A percentile compares a stretch with the other conserved stretches of the same genome.
Conservation (phyloP, 257 asterid species). For the Lavandula angustifolia region DNA sequence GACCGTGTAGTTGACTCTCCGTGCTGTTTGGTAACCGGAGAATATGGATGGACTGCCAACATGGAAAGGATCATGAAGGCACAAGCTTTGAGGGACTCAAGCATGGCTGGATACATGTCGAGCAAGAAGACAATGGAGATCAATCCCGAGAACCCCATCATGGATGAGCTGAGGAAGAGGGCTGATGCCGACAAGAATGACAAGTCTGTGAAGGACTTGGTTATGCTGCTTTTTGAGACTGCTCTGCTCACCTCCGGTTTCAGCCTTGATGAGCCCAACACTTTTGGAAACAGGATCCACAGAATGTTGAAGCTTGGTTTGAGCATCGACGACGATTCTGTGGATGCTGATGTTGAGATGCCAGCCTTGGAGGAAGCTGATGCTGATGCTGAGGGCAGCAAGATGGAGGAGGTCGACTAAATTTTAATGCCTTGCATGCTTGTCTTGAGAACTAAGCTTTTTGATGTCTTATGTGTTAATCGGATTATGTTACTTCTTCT, state of each 20-base stretch:
- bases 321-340: conserved; percentile 62
- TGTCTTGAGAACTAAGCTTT: too few relatives aligned
- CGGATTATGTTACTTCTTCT: neutral
- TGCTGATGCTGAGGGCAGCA: conserved; percentile 63
- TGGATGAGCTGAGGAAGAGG: conserved; percentile 76
- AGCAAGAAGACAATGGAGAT: conserved; percentile 77
- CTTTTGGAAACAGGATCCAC: conserved; percentile 70
- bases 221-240: conserved; percentile 61
- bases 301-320: conserved; percentile 75
- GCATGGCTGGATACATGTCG: conserved; percentile 76
- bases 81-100: conserved; percentile 63
- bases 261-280: conserved; percentile 73
- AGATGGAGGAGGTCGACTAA: conserved; percentile 74
- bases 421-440: neutral
- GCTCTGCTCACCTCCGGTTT: conserved; percentile 64
- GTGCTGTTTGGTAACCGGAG: conserved; percentile 68
- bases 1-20: conserved; percentile 71
- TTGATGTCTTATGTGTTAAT: too few relatives aligned
- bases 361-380: conserved; percentile 66
- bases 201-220: conserved; percentile 70
- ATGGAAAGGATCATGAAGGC: conserved; percentile 78
- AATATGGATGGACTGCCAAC: conserved; percentile 70
- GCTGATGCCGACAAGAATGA: conserved; percentile 75
- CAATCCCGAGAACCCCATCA: conserved; percentile 65
- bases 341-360: conserved; percentile 58